Conservation (phyloP, 805 yeast genomes). For the Danielia oregonensis region DNA sequence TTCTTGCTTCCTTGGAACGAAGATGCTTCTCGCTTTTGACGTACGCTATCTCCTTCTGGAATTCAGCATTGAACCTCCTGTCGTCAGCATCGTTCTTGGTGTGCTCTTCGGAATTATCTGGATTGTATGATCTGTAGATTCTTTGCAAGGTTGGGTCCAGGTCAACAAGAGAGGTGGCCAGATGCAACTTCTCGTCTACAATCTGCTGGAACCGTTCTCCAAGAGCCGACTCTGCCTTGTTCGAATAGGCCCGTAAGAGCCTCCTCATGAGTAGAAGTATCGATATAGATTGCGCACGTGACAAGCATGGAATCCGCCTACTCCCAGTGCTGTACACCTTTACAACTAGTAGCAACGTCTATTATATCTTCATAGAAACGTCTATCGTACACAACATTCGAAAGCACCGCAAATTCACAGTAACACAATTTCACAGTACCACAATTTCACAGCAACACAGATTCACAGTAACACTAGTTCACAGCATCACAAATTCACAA, state of each 20-base stretch:
- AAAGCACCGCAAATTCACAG: no score
- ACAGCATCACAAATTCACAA: no score
- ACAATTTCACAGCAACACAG: no score
- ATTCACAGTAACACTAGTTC: no score
- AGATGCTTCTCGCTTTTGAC: slow-evolving; percentile 26
- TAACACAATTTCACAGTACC: no score
- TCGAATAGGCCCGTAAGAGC: background rate
- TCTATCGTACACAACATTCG: no score
- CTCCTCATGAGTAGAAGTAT: background rate
- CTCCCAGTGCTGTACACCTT: no score
- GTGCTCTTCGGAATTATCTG: background rate
- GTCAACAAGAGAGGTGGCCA: slow-evolving; percentile 14
- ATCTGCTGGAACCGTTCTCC: slow-evolving; percentile 32
- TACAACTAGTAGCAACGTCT: no score
- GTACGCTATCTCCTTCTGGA: slow-evolving; percentile 19
- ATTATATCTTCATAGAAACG: no score
- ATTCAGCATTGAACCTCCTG: slow-evolving; percentile 7
- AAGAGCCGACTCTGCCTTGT: slow-evolving; percentile 19
- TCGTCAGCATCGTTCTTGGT: slow-evolving; percentile 1
- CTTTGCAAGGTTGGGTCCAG: slow-evolving; percentile 17
- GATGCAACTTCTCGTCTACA: slow-evolving; percentile 24
- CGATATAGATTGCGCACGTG: no score
- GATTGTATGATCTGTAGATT: slow-evolving; percentile 12
- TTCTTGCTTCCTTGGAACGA: slow-evolving; percentile 4
- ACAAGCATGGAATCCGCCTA: no score